phyloP scores from a whole-genome alignment of 768 basidiomycete species.

The Lyophyllum atratum region DNA sequence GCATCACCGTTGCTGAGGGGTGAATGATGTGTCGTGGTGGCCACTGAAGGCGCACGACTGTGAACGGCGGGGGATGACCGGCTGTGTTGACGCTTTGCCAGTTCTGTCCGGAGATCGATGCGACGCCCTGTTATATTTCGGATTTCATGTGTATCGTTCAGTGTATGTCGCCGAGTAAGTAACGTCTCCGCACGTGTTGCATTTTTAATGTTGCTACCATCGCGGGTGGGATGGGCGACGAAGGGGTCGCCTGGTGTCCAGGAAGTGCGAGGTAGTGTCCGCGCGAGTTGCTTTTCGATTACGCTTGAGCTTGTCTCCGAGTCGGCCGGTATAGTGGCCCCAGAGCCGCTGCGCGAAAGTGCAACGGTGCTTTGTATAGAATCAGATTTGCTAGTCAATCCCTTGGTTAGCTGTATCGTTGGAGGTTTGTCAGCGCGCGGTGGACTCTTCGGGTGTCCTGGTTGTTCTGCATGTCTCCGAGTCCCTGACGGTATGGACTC shows the following conservation, averaged over 20 bases:
- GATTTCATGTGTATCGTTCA: constrained; percentile 2
- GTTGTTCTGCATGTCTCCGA: neutral
- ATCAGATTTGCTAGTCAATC: neutral
- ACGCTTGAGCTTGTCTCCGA: neutral
- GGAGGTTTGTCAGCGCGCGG: neutral
- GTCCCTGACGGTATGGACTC: neutral
- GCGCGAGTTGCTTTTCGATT: neutral
- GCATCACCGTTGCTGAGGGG: neutral
- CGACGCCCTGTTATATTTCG: neutral
- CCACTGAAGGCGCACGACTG: neutral
- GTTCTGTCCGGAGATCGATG: constrained; percentile 18
- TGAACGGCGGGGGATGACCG: constrained; percentile 5
- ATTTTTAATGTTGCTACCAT: neutral
- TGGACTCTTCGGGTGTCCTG: neutral
- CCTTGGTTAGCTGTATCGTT: constrained; percentile 23
- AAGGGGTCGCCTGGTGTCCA: constrained; percentile 17
- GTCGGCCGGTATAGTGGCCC: neutral
- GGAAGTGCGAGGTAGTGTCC: constrained; percentile 5
- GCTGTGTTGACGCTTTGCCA: constrained; percentile 10
- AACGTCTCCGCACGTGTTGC: neutral
- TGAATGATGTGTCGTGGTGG: constrained; percentile 1
- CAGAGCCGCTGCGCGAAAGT: neutral
- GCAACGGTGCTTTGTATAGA: neutral
- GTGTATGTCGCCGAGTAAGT: constrained; percentile 10
- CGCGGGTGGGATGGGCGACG: neutral